Percentiles rank a stretch among this genome's conserved stretches.
Conservation (phyloP, 2,329 filamentous ascomycete genomes). For the Rachicladosporium sp. region DNA sequence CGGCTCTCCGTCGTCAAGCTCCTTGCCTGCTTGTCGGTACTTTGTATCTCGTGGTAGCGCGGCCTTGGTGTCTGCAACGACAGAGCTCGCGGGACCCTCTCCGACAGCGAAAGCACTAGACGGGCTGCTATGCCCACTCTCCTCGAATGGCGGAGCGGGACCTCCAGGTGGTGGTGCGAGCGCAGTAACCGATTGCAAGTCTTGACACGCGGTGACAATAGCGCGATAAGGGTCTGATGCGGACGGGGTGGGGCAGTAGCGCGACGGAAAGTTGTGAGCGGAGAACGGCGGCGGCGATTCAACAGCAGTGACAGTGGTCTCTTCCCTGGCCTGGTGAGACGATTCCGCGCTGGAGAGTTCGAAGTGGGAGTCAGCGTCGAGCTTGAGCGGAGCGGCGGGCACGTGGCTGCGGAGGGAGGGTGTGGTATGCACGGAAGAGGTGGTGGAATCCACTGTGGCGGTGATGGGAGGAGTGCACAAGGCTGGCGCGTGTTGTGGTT, state of each 20-base stretch:
- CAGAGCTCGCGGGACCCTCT: slow-evolving; percentile 36
- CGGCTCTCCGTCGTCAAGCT: slow-evolving; percentile 69
- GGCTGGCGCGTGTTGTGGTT: no score
- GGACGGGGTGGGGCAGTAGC: slow-evolving; percentile 42
- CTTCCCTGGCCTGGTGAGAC: slow-evolving; percentile 7
- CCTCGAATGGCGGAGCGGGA: slow-evolving; percentile 38
- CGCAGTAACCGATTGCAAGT: slow-evolving; percentile 31
- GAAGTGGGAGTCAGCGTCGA: slow-evolving; percentile 21
- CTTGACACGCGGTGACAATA: slow-evolving; percentile 21
- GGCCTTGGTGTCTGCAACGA: slow-evolving; percentile 67
- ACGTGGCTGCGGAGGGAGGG: slow-evolving; percentile 19
- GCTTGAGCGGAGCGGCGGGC: slow-evolving; percentile 11
- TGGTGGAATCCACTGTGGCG: slow-evolving; percentile 22
- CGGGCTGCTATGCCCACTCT: slow-evolving; percentile 12
- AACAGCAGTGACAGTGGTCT: slow-evolving; percentile 25
- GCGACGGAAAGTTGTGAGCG: slow-evolving; percentile 50
- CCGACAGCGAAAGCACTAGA: slow-evolving; percentile 19
- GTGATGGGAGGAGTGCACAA: background rate
- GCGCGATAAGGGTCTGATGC: slow-evolving; percentile 37
- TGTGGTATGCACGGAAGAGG: slow-evolving; percentile 21
- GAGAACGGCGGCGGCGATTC: slow-evolving; percentile 53
- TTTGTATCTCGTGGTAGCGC: slow-evolving; percentile 72
- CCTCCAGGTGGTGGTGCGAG: slow-evolving; percentile 28
- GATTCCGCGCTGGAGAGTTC: slow-evolving; percentile 10
- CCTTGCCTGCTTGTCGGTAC: slow-evolving; percentile 59